These are phyloP conservation scores for Boletus semigastroideus DNA, from an alignment of 1,284 basidiomycete species.

Conservation along the genomic window DNA sequence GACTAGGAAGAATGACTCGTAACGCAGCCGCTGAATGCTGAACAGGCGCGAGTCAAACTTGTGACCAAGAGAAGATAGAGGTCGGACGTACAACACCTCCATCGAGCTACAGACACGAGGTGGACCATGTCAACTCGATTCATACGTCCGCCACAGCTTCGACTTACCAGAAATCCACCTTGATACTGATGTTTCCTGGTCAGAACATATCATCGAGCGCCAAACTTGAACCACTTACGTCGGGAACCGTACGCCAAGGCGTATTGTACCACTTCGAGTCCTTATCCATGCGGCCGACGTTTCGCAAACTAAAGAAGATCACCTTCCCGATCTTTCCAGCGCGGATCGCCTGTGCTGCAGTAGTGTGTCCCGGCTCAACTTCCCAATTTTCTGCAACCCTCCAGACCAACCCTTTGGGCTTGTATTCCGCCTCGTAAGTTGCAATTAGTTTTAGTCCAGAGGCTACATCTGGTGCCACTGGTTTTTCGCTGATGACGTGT, in stretches of 20 bases:
- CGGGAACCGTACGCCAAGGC: slow-evolving; percentile 79
- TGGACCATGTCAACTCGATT: background rate
- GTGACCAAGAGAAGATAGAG: background rate
- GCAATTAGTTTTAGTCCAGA: slow-evolving; percentile 63
- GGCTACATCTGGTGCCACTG: slow-evolving; percentile 71
- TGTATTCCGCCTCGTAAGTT: slow-evolving; percentile 63
- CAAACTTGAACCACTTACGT: slow-evolving; percentile 46
- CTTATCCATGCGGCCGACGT: slow-evolving; percentile 56
- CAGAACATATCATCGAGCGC: background rate
- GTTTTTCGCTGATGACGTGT: slow-evolving; percentile 86
- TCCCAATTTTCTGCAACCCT: slow-evolving; percentile 85
- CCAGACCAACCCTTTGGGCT: slow-evolving; percentile 75
- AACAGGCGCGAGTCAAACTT: background rate
- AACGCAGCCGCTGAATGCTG: slow-evolving; percentile 67
- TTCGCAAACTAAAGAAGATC: slow-evolving; percentile 57
- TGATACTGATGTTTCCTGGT: slow-evolving; percentile 56
- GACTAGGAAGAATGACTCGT: slow-evolving; percentile 56
- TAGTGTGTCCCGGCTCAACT: slow-evolving; percentile 60
- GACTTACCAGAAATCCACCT: slow-evolving; percentile 71
- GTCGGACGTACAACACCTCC: slow-evolving; percentile 61
- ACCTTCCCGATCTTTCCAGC: slow-evolving; percentile 65
- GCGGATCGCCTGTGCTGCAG: slow-evolving; percentile 53
- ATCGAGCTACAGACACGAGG: slow-evolving; percentile 46
- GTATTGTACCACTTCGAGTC: slow-evolving; percentile 78
- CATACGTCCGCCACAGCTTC: background rate